These are phyloP conservation scores for Colletotrichum spaethianum DNA, from an alignment of 2,329 filamentous ascomycete genomes.

Conservation along the genomic window DNA sequence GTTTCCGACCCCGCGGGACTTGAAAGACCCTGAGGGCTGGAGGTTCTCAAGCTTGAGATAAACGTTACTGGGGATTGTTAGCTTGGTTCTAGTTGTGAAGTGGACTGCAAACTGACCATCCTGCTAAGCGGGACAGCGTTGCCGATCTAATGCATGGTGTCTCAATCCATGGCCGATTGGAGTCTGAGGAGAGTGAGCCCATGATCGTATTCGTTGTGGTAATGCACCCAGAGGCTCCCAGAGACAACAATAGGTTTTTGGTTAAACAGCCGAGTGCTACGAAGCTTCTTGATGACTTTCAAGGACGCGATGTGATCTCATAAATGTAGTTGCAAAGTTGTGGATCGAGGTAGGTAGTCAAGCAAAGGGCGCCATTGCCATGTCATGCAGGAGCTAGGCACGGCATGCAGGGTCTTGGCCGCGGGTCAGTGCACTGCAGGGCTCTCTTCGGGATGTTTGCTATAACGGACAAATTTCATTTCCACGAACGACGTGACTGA, in stretches of 20 bases:
- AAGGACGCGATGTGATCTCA: background rate
- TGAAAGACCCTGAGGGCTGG: slow-evolving; percentile 89
- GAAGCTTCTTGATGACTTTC: background rate
- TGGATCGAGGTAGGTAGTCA: background rate
- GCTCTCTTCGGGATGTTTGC: background rate
- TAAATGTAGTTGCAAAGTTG: background rate
- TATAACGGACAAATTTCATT: background rate
- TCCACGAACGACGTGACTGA: background rate
- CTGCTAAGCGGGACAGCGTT: slow-evolving; percentile 77
- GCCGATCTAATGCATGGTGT: slow-evolving; percentile 80
- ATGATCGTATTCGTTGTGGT: slow-evolving; percentile 46
- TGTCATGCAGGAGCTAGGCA: background rate
- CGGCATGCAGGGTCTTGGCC: background rate
- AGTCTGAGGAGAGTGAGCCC: slow-evolving; percentile 57
- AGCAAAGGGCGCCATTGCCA: background rate
- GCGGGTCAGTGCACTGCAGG: background rate
- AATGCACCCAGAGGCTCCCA: background rate
- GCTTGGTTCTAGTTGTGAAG: slow-evolving; percentile 38
- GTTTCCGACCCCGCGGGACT: slow-evolving; percentile 83
- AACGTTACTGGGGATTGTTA: slow-evolving; percentile 70
- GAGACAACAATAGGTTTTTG: background rate
- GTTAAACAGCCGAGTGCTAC: background rate
- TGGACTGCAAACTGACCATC: slow-evolving; percentile 69
- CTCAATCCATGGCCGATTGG: slow-evolving; percentile 74
- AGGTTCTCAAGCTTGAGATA: slow-evolving; percentile 89